Evolutionary conservation across 2,329 filamentous ascomycete species (phyloP).

Genomic region (Coniella vitis): DNA sequence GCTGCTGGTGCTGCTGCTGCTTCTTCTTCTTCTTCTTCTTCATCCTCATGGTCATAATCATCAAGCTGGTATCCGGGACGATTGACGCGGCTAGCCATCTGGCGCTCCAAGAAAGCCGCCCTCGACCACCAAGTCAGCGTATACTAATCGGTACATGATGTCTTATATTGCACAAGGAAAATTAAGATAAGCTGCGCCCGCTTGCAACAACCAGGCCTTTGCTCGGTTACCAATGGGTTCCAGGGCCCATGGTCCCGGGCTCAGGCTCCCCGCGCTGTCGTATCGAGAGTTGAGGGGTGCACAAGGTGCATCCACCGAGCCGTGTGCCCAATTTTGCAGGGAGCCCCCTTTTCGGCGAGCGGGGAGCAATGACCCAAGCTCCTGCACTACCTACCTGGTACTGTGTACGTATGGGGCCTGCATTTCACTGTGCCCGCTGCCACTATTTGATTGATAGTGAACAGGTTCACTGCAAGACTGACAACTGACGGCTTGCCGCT

Average conservation of each 20-base stretch:
- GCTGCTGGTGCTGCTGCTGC: too few species aligned
- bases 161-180: conserved; percentile 1
- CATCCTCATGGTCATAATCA: too few species aligned
- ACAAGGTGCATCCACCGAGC: not conserved
- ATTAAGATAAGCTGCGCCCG: conserved; percentile 2
- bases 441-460: not conserved
- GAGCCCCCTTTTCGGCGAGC: not conserved
- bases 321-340: not conserved
- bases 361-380: not conserved
- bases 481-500: too few species aligned
- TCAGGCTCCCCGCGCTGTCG: not conserved
- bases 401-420: too few species aligned
- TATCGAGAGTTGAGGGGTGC: not conserved
- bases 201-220: not conserved
- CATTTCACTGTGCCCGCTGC: not conserved
- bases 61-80: not conserved
- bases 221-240: not conserved
- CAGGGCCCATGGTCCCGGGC: not conserved
- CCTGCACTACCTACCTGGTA: not conserved
- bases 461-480: too few species aligned
- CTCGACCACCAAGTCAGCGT: not conserved
- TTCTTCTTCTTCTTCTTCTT: too few species aligned
- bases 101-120: not conserved
- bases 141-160: not conserved
- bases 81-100: not conserved